Evolutionary conservation across 176 grass and related monocot genomes (phyloP).

Genomic region (Thinopyrum elongatum): DNA sequence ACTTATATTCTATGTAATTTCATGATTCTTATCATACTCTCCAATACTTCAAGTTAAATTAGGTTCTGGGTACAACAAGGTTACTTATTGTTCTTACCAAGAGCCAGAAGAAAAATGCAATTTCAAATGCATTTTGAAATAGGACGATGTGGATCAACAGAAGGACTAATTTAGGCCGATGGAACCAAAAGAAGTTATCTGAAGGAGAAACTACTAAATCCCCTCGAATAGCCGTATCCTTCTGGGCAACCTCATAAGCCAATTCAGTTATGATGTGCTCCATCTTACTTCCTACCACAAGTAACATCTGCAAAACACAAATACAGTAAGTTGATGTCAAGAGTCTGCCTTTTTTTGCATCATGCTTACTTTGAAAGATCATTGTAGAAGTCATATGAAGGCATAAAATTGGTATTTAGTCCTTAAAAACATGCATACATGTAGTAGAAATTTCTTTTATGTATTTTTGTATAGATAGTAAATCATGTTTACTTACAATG

Average conservation of each 20-base stretch:
- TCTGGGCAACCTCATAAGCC: constrained; percentile 70
- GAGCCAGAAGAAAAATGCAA: constrained; percentile 85
- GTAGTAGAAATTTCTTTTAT: not conserved
- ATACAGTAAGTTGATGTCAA: not conserved
- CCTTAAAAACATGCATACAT: not conserved
- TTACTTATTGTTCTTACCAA: constrained; percentile 42
- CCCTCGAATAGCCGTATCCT: constrained; percentile 46
- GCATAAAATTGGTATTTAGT: not conserved
- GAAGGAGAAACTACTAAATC: constrained; percentile 68
- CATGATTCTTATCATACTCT: not conserved
- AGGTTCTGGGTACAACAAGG: too few relatives aligned
- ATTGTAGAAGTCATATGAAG: not conserved
- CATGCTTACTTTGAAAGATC: not conserved
- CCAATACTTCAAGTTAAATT: not conserved
- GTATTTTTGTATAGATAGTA: not conserved
- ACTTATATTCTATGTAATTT: not conserved
- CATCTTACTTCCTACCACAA: constrained; percentile 72
- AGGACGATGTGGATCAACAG: constrained; percentile 73
- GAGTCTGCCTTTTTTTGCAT: not conserved
- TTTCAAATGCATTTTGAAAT: constrained; percentile 83
- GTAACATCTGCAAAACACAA: constrained; percentile 40
- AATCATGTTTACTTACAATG: constrained; percentile 58
- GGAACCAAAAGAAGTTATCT: constrained; percentile 78
- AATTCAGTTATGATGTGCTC: constrained; percentile 84
- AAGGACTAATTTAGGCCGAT: constrained; percentile 63